Base-by-base conservation (phyloP, 106 monocot species). In the Amphibolis antarctica region DNA sequence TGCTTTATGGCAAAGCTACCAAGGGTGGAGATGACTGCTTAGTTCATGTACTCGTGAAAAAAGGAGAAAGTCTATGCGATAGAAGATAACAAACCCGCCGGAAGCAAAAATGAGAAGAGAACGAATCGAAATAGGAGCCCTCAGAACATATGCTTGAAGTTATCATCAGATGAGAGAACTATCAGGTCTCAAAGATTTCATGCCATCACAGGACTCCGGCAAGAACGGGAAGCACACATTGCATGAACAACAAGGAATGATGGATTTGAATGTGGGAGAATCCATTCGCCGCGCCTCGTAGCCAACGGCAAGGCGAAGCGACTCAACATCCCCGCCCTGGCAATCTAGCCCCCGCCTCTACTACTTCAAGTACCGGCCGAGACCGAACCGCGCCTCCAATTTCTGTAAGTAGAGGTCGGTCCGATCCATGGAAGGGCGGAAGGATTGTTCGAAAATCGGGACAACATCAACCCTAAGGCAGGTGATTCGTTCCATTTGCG, bases 141-240 rank as follows among this genome's bases (percentile, higher is more conserved):
- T 83, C 83, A 83, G 76, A 45, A 18, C 14, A 28, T 5, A 76
- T 83, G 79, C 83, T 83, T 83, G 24, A 67, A 66, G 1, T 69
- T 64, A 25, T 69, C 83, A 83, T 79, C 83, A 79, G 31, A 24
- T 27, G 26, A 19, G 18, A 69, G 1, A 53, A 47, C 29, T 60
- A 64, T 83, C 83, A 83, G 83, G 79, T 83, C 83, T 83, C 83
- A 83, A 83, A 83, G 83, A 83, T 83, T 74, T 45, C 75, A 79
- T 79, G 72, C 79, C 83, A 83, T 83, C 83, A 83, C 66, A 1
- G 83, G 79, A 73, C 54, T 51, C 44, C 55, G 12, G 9, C 23
- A 63, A 53, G 52, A 42, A 15, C 42, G 21, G 44, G 17, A 61
- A 42, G n/a, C 42, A 22, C 28, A 61, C 12, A 26, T 26, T 55